Percentiles rank a stretch among this genome's conserved stretches.
Conservation (phyloP, 2,329 filamentous ascomycete genomes). For the Elsinoe perseae region DNA sequence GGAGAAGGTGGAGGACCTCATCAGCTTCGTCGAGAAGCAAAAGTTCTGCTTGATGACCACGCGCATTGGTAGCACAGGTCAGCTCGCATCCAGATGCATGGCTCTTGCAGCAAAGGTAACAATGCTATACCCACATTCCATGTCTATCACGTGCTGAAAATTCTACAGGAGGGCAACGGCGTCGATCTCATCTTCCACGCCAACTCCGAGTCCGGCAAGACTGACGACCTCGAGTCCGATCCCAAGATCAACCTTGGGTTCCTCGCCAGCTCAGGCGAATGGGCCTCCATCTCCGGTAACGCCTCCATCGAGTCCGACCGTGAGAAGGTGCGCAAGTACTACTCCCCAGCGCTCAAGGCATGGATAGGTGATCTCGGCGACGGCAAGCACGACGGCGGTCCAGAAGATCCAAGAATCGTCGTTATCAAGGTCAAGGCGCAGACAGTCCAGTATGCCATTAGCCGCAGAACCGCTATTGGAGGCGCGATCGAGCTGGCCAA, state of each 20-base stretch:
- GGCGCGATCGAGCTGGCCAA: conserved; percentile 65
- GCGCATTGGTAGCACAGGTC: conserved; percentile 54
- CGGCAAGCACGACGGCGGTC: conserved; percentile 72
- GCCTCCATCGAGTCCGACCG: conserved; percentile 64
- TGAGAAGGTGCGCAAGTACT: conserved; percentile 62
- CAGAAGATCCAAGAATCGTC: conserved; percentile 72
- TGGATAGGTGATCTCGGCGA: conserved; percentile 84
- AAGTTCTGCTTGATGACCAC: conserved; percentile 93
- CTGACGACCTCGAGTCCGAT: conserved; percentile 66
- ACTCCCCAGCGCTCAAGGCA: conserved; percentile 64
- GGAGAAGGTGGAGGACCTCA: conserved; percentile 68
- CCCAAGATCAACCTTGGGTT: conserved; percentile 75
- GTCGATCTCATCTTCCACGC: conserved; percentile 84
- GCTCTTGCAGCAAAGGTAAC: conserved; percentile 68
- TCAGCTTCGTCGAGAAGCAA: conserved; percentile 59
- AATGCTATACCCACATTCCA: background rate
- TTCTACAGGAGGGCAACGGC: conserved; percentile 60
- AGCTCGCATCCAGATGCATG: conserved; percentile 78
- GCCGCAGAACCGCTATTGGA: conserved; percentile 51
- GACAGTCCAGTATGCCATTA: conserved; percentile 64
- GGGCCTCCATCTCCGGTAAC: conserved; percentile 76
- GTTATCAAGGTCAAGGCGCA: conserved; percentile 68
- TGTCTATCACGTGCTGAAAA: conserved; percentile 16
- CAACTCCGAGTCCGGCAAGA: conserved; percentile 85
- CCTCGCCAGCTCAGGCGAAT: conserved; percentile 62